phyloP scores from a whole-genome alignment of 768 basidiomycete genomes.

The Lenzites betulinus region DNA sequence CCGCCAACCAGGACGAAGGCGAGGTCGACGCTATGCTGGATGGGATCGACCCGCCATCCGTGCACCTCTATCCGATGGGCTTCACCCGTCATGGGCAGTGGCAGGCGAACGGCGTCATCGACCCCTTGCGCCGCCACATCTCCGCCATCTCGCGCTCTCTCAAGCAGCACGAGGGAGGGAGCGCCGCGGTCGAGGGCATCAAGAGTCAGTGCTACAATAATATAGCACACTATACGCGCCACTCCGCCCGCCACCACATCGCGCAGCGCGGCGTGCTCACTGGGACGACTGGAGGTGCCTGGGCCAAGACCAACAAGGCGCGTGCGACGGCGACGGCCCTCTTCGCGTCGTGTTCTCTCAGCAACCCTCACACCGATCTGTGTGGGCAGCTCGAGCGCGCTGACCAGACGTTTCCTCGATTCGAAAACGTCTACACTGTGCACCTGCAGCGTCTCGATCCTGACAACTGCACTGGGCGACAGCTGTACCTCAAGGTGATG shows the following conservation, averaged over 20 bases:
- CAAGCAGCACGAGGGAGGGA: not conserved
- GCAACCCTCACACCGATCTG: not conserved
- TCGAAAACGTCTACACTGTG: not conserved
- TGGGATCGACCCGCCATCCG: not conserved
- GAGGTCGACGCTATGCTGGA: not conserved
- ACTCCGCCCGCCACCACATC: not conserved
- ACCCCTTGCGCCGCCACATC: not conserved
- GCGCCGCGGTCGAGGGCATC: not conserved
- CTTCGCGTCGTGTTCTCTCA: not conserved
- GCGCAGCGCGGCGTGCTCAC: not conserved
- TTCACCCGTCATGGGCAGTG: not conserved
- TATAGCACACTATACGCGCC: not conserved
- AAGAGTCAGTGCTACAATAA: not conserved
- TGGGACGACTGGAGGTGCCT: not conserved
- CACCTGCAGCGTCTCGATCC: not conserved
- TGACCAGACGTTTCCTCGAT: not conserved
- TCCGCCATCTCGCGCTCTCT: not conserved
- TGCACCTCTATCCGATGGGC: not conserved
- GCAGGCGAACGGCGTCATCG: not conserved
- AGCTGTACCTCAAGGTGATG: not conserved
- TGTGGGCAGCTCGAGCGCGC: not conserved
- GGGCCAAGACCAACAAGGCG: not conserved
- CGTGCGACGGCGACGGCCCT: not conserved
- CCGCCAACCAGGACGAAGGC: not conserved
- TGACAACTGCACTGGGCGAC: not conserved